These are phyloP conservation scores for Davidsoniella eucalypti DNA, from an alignment of 2,329 filamentous ascomycete genomes.

Conservation along the genomic window DNA sequence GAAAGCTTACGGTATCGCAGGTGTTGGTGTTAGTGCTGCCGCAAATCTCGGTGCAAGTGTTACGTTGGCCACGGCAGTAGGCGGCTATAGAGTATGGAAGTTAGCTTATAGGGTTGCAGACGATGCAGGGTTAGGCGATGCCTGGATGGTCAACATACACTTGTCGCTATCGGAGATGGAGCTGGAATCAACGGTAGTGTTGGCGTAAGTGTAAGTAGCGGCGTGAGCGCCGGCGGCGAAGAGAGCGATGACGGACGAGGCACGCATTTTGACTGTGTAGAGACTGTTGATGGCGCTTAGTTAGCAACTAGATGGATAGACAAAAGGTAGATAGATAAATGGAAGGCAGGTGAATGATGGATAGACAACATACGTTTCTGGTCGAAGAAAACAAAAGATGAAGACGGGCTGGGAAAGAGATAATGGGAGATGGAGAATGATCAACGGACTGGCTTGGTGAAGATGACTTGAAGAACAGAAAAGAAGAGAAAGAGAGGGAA, in stretches of 20 bases:
- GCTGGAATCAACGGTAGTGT: conserved; percentile 11
- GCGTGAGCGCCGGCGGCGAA: conserved; percentile 11
- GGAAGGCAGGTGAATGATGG: neutral
- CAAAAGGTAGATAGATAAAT: neutral
- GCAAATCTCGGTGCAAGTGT: conserved; percentile 35
- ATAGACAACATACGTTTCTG: neutral
- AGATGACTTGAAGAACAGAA: neutral
- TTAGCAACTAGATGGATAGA: neutral
- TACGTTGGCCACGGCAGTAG: conserved; percentile 36
- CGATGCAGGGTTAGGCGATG: neutral
- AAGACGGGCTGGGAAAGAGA: neutral
- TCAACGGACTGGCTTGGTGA: too few species aligned
- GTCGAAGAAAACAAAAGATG: neutral
- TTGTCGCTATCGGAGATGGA: conserved; percentile 6
- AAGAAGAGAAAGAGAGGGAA: conserved; percentile 1
- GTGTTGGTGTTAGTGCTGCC: conserved; percentile 23
- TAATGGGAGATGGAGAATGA: too few species aligned
- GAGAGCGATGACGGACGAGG: conserved; percentile 7
- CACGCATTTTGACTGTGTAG: conserved; percentile 11
- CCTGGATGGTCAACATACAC: conserved; percentile 2
- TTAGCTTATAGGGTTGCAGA: neutral
- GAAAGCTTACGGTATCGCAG: conserved; percentile 28
- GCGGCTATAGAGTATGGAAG: conserved; percentile 20
- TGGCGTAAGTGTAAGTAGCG: conserved; percentile 9
- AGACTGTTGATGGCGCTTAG: neutral